Conservation (phyloP, 805 yeast species). For the Candida rishiriensis region DNA sequence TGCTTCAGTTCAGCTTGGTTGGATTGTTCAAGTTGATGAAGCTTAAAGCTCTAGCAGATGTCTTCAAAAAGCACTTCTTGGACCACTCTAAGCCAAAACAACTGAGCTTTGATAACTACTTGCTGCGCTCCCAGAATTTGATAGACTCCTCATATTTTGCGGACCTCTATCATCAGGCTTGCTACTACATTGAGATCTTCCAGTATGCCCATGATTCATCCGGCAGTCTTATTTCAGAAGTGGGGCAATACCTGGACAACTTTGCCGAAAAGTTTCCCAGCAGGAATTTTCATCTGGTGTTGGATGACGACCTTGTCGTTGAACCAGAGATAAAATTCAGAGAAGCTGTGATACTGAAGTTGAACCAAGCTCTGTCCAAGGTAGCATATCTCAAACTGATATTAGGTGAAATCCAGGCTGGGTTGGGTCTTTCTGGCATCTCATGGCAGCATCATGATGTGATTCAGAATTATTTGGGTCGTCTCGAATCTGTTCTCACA, state of each 20-base stretch:
- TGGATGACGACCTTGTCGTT: slow-evolving; percentile 1
- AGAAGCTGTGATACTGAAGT: too few relatives aligned
- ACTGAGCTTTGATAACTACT: slow-evolving; percentile 8
- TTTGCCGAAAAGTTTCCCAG: slow-evolving; percentile 5
- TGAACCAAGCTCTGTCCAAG: too few relatives aligned
- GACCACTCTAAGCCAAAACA: not conserved
- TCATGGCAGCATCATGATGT: too few relatives aligned
- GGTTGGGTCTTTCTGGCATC: too few relatives aligned
- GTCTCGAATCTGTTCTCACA: too few relatives aligned
- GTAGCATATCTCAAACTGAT: too few relatives aligned
- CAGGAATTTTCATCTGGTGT: slow-evolving; percentile 1
- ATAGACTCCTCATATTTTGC: slow-evolving; percentile 5
- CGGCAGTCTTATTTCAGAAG: not conserved
- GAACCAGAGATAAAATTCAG: not conserved
- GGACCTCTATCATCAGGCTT: not conserved
- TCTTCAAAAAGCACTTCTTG: slow-evolving; percentile 4
- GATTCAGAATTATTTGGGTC: too few relatives aligned
- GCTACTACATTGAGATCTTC: slow-evolving; percentile 3
- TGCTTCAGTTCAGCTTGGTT: not conserved
- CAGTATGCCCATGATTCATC: slow-evolving; percentile 5
- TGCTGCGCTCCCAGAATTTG: slow-evolving; percentile 3
- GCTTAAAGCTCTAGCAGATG: slow-evolving; percentile 5
- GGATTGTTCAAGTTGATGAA: slow-evolving; percentile 8
- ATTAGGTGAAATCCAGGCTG: too few relatives aligned
- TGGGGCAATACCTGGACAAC: slow-evolving; percentile 1